Evolutionary conservation across 345 rosid species (phyloP).

Genomic region (Pistacia atlantica): DNA sequence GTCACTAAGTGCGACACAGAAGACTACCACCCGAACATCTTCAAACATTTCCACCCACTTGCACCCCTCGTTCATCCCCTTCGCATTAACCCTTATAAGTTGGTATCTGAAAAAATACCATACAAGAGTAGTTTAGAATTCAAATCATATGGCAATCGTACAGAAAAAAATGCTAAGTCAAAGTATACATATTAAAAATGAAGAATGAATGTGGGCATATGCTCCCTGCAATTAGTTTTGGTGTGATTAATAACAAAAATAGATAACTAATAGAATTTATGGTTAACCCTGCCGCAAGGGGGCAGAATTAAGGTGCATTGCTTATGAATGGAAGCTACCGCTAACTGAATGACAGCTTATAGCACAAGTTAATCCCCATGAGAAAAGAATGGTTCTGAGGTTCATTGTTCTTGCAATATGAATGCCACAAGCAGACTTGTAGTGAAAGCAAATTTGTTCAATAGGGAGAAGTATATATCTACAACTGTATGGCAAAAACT

Average conservation of each 20-base stretch:
- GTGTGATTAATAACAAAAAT: background rate
- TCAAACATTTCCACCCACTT: slow-evolving; percentile 99
- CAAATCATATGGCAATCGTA: background rate
- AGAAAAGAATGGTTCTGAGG: background rate
- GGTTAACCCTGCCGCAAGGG: background rate
- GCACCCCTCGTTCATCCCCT: slow-evolving; percentile 94
- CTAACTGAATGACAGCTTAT: background rate
- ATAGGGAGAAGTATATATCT: background rate
- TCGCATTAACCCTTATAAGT: slow-evolving; percentile 87
- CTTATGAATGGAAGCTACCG: background rate
- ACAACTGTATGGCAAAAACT: background rate
- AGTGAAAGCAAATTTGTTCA: background rate
- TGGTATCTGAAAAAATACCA: slow-evolving; percentile 61
- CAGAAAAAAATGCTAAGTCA: background rate
- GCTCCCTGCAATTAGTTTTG: background rate
- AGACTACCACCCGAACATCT: slow-evolving; percentile 80
- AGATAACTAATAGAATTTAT: background rate
- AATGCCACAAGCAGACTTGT: background rate
- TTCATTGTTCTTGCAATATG: background rate
- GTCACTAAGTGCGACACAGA: slow-evolving; percentile 87
- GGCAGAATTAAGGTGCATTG: background rate
- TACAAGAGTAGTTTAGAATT: background rate
- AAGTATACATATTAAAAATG: background rate
- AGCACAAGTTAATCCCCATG: background rate
- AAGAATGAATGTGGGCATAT: background rate